Percentiles rank a stretch among this genome's conserved stretches.
Conservation (phyloP, 2,329 filamentous ascomycete genomes). For the Aspergillus phoenicis region DNA sequence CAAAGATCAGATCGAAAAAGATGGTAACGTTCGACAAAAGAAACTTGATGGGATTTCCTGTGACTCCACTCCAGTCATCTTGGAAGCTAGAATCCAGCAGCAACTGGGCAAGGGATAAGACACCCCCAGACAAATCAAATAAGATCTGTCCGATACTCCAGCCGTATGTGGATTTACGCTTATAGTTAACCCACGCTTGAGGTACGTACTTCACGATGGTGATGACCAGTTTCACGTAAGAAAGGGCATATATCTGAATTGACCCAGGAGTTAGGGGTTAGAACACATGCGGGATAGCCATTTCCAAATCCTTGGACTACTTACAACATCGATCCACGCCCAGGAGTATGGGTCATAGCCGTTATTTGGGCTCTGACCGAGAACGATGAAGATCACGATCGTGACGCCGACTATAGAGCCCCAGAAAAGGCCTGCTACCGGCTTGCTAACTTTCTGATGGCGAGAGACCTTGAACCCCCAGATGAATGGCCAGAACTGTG, state of each 20-base stretch:
- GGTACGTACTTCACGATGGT: constrained; percentile 93
- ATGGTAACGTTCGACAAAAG: constrained; percentile 82
- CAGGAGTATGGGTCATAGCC: constrained; percentile 54
- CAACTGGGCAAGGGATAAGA: constrained; percentile 80
- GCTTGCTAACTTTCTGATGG: constrained; percentile 57
- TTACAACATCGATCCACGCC: constrained; percentile 67
- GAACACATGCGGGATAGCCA: background rate
- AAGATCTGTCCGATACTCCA: constrained; percentile 87
- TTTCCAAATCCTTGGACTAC: constrained; percentile 22
- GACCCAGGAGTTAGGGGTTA: background rate
- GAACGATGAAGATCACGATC: constrained; percentile 46
- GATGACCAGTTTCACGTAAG: constrained; percentile 85
- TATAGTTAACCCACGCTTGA: constrained; percentile 79
- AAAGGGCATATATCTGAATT: constrained; percentile 64
- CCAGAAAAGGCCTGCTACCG: constrained; percentile 69
- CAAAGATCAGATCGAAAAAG: constrained; percentile 82
- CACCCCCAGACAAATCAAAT: constrained; percentile 77
- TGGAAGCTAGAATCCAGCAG: constrained; percentile 82
- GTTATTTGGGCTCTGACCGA: constrained; percentile 42
- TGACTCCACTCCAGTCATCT: constrained; percentile 85
- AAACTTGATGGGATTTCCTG: constrained; percentile 90
- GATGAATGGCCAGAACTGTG: constrained; percentile 70
- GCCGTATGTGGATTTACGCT: constrained; percentile 79
- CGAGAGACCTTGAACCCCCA: constrained; percentile 74
- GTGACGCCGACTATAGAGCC: constrained; percentile 61